phyloP scores from a whole-genome alignment of 805 yeast species.

The Candida qinlingensis region DNA sequence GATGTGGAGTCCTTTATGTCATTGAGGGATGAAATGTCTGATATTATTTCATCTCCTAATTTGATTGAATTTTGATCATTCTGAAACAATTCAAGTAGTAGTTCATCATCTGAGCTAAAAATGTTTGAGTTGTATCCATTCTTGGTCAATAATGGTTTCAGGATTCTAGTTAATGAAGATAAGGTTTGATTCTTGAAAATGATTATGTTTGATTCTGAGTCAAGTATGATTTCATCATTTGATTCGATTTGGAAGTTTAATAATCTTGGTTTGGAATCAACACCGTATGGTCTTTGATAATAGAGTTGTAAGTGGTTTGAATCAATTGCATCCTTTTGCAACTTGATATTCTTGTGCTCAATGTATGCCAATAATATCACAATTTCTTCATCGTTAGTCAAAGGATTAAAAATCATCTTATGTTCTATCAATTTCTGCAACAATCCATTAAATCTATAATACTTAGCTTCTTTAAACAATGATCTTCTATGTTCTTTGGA shows the following conservation, averaged over 20 bases:
- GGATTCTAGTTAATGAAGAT: no score
- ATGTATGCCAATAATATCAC: constrained; percentile 21
- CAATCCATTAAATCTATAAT: constrained; percentile 68
- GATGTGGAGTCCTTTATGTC: not conserved
- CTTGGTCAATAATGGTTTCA: no score
- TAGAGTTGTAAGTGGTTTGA: not conserved
- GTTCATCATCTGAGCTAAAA: no score
- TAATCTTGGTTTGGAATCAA: constrained; percentile 17
- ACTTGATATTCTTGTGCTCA: constrained; percentile 13
- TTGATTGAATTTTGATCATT: no score
- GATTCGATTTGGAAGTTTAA: constrained; percentile 5
- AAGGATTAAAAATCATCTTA: constrained; percentile 46
- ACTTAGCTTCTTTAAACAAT: constrained; percentile 65
- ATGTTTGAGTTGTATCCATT: no score
- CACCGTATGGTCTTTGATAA: constrained; percentile 45
- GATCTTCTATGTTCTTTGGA: constrained; percentile 51
- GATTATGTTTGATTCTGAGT: not conserved
- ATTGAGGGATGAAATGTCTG: no score
- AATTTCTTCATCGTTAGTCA: constrained; percentile 50
- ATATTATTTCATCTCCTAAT: no score
- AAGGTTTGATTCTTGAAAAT: not conserved
- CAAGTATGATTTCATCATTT: not conserved
- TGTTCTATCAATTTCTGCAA: constrained; percentile 65
- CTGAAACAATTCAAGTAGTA: no score
- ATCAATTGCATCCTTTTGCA: constrained; percentile 1